Evolutionary conservation across 148 eudicot species (phyloP), one percentile per base, ranked within the genome.

Genomic region (Salicornia ramosissima): DNA sequence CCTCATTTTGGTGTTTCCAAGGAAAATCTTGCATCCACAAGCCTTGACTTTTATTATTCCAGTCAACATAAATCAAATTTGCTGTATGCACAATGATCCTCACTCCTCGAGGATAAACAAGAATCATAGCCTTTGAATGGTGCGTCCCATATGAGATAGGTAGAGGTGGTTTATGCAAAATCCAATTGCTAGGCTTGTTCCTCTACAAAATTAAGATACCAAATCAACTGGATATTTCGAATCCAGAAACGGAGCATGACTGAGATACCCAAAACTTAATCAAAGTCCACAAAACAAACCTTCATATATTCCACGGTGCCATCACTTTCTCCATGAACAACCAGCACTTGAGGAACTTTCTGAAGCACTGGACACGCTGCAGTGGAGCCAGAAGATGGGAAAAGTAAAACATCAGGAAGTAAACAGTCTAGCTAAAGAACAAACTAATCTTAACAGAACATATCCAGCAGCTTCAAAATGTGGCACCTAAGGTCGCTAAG

Each of bases 21-120:
- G 98, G 98, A 56, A 94, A 94, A 87, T 94, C 98, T 86, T 94
- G 98, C 92, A 90, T 87, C 98, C 98, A 94, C 67, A 94, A 78
- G 54, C 92, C 98, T 78, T 94, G 98, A 71, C 85, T 88, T 83
- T 94, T 94, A 83, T 90, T 94, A 75, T 90, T 94, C 97, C 98
- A 94, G 74, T 94, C 98, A 70, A 90, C 91, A 74, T 83, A 53
- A 73, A 94, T 94, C 82, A 94, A 82, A 78, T 94, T 94, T 77
- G 98, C 98, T 34, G 98, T 88, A 75, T 94, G 98, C 64, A 94
- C 89, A 70, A 94, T 78, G 34, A 94, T 80, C 71, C 98, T 83
- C 71, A 94, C 91, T 79, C 98, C 98, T 80, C 71, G 81, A 73
- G 97, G 88, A 77, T 94, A 94, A 68, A 94, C 83, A 67, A 94